Evolutionary conservation across 345 rosid genomes (phyloP).

Genomic region (Angophora floribunda): DNA sequence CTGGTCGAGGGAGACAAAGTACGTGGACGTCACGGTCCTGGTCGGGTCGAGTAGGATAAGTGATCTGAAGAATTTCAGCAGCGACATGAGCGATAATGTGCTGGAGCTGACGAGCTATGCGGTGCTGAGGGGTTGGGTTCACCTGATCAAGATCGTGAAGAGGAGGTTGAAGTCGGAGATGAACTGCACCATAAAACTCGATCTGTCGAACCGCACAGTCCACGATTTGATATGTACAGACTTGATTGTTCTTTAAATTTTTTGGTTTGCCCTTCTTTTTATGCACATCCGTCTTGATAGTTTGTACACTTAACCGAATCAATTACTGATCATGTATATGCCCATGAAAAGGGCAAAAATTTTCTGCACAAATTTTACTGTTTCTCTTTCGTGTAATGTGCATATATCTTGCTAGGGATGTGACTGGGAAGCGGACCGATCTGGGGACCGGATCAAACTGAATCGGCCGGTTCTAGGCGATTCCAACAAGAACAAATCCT

Average conservation of each 20-base stretch:
- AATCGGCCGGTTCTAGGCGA: no score
- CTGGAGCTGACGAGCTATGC: constrained; percentile 4
- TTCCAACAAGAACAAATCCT: fast-evolving
- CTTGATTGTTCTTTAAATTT: not conserved
- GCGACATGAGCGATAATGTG: not conserved
- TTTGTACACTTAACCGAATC: not conserved
- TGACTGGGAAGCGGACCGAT: not conserved
- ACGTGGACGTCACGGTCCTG: not conserved
- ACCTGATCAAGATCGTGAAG: not conserved
- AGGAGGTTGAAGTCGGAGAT: not conserved
- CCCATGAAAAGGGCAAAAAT: not conserved
- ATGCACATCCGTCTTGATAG: not conserved
- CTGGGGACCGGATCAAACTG: no score
- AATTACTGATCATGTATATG: not conserved
- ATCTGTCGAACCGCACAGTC: not conserved
- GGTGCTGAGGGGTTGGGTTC: constrained; percentile 1
- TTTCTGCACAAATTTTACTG: not conserved
- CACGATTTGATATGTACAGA: not conserved
- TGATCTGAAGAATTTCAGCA: not conserved
- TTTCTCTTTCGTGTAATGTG: not conserved
- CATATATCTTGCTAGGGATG: not conserved
- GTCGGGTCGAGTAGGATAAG: not conserved
- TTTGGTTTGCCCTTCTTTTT: not conserved
- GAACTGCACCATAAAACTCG: not conserved
- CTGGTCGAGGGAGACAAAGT: not conserved